Percentiles rank a stretch among this genome's conserved stretches.
phyloP scores from a whole-genome alignment of 768 basidiomycete species.

The Tricholoma terreum region DNA sequence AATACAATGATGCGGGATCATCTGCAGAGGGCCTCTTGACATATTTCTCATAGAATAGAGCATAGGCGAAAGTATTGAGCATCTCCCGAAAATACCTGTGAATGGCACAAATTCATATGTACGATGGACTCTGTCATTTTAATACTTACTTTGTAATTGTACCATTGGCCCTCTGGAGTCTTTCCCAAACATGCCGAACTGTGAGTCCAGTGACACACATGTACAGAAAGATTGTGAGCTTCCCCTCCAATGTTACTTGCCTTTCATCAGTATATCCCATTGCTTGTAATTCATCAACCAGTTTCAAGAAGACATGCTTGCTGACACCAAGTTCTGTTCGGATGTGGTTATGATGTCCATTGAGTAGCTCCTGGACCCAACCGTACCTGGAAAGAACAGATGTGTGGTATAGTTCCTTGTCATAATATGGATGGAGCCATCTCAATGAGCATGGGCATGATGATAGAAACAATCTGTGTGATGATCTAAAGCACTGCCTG shows the following conservation, averaged over 20 bases:
- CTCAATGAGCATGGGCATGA: no score
- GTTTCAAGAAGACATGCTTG: conserved; percentile 14
- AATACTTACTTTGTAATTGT: conserved; percentile 8
- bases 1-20: no score
- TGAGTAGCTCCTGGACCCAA: conserved; percentile 19
- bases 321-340: conserved; percentile 16
- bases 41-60: no score
- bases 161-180: conserved; percentile 5
- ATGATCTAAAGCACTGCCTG: no score
- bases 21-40: no score
- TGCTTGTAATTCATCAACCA: conserved; percentile 9
- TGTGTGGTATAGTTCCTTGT: conserved; percentile 17
- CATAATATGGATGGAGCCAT: no score
- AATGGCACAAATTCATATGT: background rate
- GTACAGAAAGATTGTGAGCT: conserved; percentile 26
- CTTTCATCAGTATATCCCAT: conserved; percentile 3
- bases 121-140: background rate
- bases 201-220: conserved; percentile 18
- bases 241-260: conserved; percentile 17
- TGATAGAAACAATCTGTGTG: no score
- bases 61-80: no score
- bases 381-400: conserved; percentile 18
- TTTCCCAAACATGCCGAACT: conserved; percentile 16
- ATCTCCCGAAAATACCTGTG: no score
- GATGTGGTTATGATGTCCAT: conserved; percentile 20